Evolutionary conservation across 257 asterid species (phyloP), one percentile per base, ranked within the genome.

Genomic region (Striga asiatica): DNA sequence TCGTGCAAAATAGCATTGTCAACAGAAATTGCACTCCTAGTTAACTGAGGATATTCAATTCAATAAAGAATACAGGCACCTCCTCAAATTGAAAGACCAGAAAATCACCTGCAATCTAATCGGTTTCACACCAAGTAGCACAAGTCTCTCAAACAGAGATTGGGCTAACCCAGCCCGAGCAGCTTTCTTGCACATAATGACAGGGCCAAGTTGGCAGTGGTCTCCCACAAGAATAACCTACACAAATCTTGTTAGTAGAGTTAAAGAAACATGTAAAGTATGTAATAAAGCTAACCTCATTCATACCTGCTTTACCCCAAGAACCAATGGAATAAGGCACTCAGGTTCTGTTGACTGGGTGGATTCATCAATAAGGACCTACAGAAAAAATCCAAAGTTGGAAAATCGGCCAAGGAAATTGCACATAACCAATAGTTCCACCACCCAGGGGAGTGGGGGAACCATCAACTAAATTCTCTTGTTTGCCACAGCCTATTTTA

Each of bases 161-260:
- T 92, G 99, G 24, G 97, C 99, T 13, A 88, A 78, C 50, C 99
- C 99, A 58, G 99, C 97, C 7, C 99, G 82, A 3, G 99, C 99
- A 56, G 97, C 99, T 78, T 92, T 92, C 85, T 88, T 92, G 87
- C 99, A 92, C 99, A 92, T 92, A 70, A 92, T 88, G 68, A 92
- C 97, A 65, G 99, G 99, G 79, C 99, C 99, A 78, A 92, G 99
- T 76, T 92, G 99, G 74, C 97, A 92, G 71, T 88, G 99, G 62
- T 92, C 99, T 76, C 99, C 99, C 66, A 92, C 97, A 47, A 92
- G 95, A 71, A 92, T 77, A 62, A 75, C 81, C 99, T 92, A 60
- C 58, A 66, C 41, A 27, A 66, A 38, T 32, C 65, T 22, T 8
- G 41, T 46, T 48, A 61, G 52, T 64, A 64, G 47, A 34, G 38